These are phyloP conservation scores for Macrophomina pseudophaseolina DNA, from an alignment of 2,329 filamentous ascomycete genomes.

Conservation along the genomic window DNA sequence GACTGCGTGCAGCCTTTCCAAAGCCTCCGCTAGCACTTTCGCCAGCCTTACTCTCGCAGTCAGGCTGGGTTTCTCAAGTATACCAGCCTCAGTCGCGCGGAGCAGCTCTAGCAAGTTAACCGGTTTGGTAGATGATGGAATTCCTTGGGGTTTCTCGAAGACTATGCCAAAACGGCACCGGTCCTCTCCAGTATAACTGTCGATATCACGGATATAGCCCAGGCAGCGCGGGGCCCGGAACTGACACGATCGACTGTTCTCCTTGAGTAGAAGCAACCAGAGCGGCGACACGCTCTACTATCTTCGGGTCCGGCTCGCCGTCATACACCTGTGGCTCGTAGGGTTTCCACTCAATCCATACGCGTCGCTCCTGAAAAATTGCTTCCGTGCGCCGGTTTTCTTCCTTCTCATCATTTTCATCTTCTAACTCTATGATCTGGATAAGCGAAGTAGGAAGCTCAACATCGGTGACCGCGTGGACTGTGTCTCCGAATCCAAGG, in stretches of 20 bases:
- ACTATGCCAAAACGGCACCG: constrained; percentile 57
- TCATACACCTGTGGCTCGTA: constrained; percentile 34
- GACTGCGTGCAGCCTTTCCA: constrained; percentile 61
- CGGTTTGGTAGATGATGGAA: constrained; percentile 47
- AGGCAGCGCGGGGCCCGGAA: constrained; percentile 43
- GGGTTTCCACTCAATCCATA: constrained; percentile 48
- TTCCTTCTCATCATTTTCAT: constrained; percentile 32
- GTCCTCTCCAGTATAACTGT: constrained; percentile 31
- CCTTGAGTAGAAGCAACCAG: constrained; percentile 40
- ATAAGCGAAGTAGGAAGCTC: constrained; percentile 34
- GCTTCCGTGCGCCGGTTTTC: constrained; percentile 39
- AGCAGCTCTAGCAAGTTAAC: constrained; percentile 58
- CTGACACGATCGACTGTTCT: constrained; percentile 33
- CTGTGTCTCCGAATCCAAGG: constrained; percentile 34
- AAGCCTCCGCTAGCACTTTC: constrained; percentile 57
- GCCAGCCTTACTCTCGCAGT: constrained; percentile 60
- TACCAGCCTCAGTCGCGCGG: constrained; percentile 27
- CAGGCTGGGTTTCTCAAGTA: constrained; percentile 51
- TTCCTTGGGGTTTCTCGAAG: constrained; percentile 55
- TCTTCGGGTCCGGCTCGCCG: constrained; percentile 36
- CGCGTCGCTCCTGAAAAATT: constrained; percentile 32
- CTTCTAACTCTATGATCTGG: constrained; percentile 27
- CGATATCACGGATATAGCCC: constrained; percentile 42
- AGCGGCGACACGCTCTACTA: constrained; percentile 39
- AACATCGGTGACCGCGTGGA: constrained; percentile 33